These are phyloP conservation scores for Cokeromyces recurvatus DNA, from an alignment of 371 early-diverging fungal genomes.

Conservation along the genomic window DNA sequence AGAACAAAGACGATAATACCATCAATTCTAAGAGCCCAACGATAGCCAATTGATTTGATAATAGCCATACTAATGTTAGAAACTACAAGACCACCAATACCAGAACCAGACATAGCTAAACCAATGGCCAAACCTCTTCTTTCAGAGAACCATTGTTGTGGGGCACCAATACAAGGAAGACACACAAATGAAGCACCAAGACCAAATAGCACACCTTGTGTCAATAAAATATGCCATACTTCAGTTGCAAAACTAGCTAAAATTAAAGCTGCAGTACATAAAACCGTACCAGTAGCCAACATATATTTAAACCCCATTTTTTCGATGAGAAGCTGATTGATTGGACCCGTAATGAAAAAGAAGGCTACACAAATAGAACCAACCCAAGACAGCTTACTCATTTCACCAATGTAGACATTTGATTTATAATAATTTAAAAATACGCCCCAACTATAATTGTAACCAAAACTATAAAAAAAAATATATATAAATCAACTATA, in stretches of 20 bases:
- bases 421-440: slow-evolving; percentile 20
- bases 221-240: slow-evolving; percentile 33
- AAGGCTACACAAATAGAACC: slow-evolving; percentile 31
- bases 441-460: slow-evolving; percentile 30
- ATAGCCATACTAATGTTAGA: slow-evolving; percentile 58
- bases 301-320: slow-evolving; percentile 47
- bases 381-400: slow-evolving; percentile 25
- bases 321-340: slow-evolving; percentile 40
- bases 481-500: not conserved
- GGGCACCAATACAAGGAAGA: slow-evolving; percentile 38
- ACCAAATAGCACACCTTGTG: slow-evolving; percentile 30
- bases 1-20: slow-evolving; percentile 51
- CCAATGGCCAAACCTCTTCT: slow-evolving; percentile 72
- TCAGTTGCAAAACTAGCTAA: slow-evolving; percentile 55
- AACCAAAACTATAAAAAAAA: slow-evolving; percentile 18
- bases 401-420: slow-evolving; percentile 19
- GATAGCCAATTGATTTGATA: slow-evolving; percentile 49
- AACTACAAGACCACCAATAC: slow-evolving; percentile 74
- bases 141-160: slow-evolving; percentile 74
- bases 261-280: slow-evolving; percentile 49
- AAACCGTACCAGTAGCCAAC: slow-evolving; percentile 39
- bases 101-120: slow-evolving; percentile 70
- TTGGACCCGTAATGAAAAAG: slow-evolving; percentile 25
- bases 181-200: slow-evolving; percentile 47
- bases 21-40: slow-evolving; percentile 55